Conservation (phyloP, 163 green algal genomes). For the Chlorella variabilis region DNA sequence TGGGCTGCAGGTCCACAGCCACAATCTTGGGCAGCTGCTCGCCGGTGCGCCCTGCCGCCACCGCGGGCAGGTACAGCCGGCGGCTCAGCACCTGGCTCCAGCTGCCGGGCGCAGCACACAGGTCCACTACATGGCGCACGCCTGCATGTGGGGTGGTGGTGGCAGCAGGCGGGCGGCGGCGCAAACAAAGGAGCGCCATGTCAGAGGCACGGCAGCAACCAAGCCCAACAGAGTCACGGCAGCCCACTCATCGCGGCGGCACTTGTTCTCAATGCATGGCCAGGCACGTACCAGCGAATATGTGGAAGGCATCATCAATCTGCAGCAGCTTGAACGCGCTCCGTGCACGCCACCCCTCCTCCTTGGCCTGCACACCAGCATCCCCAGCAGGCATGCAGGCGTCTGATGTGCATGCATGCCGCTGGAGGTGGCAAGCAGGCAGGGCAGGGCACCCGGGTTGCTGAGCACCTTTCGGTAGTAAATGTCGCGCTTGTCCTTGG, state of each 20-base stretch:
- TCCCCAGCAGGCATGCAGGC: too few species aligned
- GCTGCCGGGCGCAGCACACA: constrained; percentile 96
- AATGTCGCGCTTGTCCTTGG: constrained; percentile 96
- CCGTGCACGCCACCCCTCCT: constrained; percentile 97
- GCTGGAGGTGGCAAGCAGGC: too few species aligned
- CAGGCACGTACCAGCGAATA: constrained; percentile 88
- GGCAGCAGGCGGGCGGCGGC: neutral
- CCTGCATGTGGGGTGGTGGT: too few species aligned
- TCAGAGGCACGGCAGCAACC: neutral
- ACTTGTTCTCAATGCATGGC: too few species aligned
- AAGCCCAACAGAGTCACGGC: too few species aligned
- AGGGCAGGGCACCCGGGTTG: too few species aligned
- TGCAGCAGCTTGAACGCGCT: constrained; percentile 99
- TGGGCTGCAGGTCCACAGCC: constrained; percentile 97
- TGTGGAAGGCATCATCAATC: constrained; percentile 95
- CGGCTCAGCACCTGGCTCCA: constrained; percentile 97
- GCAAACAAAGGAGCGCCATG: neutral
- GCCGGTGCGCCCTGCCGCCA: constrained; percentile 2
- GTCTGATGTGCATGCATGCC: neutral
- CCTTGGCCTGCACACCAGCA: constrained; percentile 71
- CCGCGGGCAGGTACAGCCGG: constrained; percentile 87
- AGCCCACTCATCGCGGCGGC: too few species aligned
- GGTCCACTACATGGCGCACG: constrained; percentile 92
- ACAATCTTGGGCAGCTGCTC: constrained; percentile 87
- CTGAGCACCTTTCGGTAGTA: constrained; percentile 90